A percentile compares a stretch with the other conserved stretches of the same genome.
These are phyloP conservation scores for Bryoglossum gracile DNA, from an alignment of 495 filamentous ascomycete genomes.

Conservation along the genomic window DNA sequence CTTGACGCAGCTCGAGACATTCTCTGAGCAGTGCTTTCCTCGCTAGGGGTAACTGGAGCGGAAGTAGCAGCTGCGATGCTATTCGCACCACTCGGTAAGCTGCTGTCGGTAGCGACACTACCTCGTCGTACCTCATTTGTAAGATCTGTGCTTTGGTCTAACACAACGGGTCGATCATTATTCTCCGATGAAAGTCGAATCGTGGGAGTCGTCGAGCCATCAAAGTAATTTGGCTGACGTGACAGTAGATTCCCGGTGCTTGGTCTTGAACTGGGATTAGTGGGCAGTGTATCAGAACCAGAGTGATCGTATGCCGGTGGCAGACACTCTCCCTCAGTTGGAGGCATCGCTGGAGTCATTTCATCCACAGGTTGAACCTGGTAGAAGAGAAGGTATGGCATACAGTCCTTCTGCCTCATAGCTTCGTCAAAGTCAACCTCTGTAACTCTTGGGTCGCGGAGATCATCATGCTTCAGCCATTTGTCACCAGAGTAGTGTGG, in stretches of 20 bases:
- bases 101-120: constrained; percentile 42
- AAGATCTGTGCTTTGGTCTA: constrained; percentile 16
- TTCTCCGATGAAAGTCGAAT: constrained; percentile 25
- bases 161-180: constrained; percentile 23
- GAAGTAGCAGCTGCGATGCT: constrained; percentile 13
- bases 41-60: constrained; percentile 40
- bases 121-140: constrained; percentile 35
- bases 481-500: constrained; percentile 52
- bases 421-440: constrained; percentile 66
- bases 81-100: constrained; percentile 29
- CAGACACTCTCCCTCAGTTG: constrained; percentile 7
- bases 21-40: constrained; percentile 42
- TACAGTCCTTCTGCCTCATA: constrained; percentile 66
- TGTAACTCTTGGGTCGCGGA: constrained; percentile 61
- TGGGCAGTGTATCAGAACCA: constrained; percentile 30
- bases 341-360: constrained; percentile 35
- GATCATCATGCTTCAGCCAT: constrained; percentile 90
- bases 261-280: constrained; percentile 30
- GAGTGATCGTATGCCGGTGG: constrained; percentile 34
- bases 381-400: constrained; percentile 91
- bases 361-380: constrained; percentile 83
- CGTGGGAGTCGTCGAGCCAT: constrained; percentile 15
- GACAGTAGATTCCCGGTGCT: constrained; percentile 28
- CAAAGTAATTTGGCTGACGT: constrained; percentile 32
- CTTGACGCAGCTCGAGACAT: constrained; percentile 55